Base-by-base conservation (phyloP, 2,329 filamentous ascomycete species). In the Diaporthe nobilis region DNA sequence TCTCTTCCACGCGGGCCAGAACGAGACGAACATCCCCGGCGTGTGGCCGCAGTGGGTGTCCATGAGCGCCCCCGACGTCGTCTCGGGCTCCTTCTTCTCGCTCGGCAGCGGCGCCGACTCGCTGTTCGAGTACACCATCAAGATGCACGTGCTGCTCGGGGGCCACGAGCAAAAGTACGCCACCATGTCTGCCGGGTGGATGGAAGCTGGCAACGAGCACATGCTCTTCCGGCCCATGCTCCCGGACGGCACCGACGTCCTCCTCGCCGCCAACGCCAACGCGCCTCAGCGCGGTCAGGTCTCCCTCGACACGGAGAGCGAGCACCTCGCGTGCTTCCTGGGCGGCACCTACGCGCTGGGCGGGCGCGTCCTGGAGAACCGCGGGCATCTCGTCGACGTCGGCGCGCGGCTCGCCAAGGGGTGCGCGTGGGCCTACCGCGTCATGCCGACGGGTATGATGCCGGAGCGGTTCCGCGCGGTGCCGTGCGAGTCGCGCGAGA, bases 321-420 rank as follows among this genome's bases (percentile, higher is more conserved):
- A 92, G 75, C 94, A 95, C 81, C 85, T 94, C 2, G 88, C 89
- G 4, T 95, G 93, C 82, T 95, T 94, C 80, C 86, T 90, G 4
- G 93, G 93, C 9, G 94, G 93, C 13, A 92, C 93, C 86, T 92
- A 94, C 61, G 93, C 87, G 1, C 87, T 95, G 49, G 92, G 90
- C 1, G 91, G 93, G 1, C 90, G 88, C 76, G 85, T 95, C 37
- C 90, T 94, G 77, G 80, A 86, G 61, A 86, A 85, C 2, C 84
- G 84, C 0, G 85, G 88, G 5, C 90, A 93, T 53, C 39, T 65
- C 37, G 81, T 93, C 10, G 84, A 87, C 3, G 85, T 90, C 25
- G 92, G 90, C 1, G 85, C 86, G 74, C 89, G 89, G 79, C 83
- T 94, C 3, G 89, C 90, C 0, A 86, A 90, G 73, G 92, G 91